Percentiles rank a stretch among this genome's conserved stretches.
These are phyloP conservation scores for Orbilia ellipsospora DNA, from an alignment of 2,329 filamentous ascomycete species.

Conservation along the genomic window DNA sequence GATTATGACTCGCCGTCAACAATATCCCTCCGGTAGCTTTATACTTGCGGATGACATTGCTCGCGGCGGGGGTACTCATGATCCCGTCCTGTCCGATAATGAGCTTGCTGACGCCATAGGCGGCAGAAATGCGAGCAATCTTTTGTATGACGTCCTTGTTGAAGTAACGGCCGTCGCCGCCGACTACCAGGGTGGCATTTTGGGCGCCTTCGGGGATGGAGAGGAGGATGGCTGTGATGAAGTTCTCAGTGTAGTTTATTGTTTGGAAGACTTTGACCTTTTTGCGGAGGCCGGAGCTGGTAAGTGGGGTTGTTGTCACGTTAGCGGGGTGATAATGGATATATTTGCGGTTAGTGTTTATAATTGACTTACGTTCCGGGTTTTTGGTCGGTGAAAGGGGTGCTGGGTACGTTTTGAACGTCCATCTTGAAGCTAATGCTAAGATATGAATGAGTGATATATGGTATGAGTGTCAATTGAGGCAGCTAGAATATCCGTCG, in stretches of 20 bases:
- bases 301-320: constrained; percentile 40
- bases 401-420: constrained; percentile 38
- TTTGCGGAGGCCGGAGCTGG: constrained; percentile 95
- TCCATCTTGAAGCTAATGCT: constrained; percentile 1
- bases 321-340: constrained; percentile 29
- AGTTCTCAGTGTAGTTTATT: constrained; percentile 93
- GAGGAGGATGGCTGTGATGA: constrained; percentile 90
- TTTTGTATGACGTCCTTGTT: constrained; percentile 96
- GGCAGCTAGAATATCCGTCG: no score
- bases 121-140: constrained; percentile 96
- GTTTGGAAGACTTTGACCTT: constrained; percentile 99
- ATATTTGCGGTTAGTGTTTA: neutral
- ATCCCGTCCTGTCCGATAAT: constrained; percentile 96
- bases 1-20: constrained; percentile 97
- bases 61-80: constrained; percentile 93
- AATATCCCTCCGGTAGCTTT: constrained; percentile 97
- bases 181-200: constrained; percentile 91
- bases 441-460: neutral
- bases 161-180: constrained; percentile 95
- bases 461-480: no score
- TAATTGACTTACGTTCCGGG: constrained; percentile 88
- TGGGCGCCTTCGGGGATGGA: constrained; percentile 95
- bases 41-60: constrained; percentile 92
- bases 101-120: constrained; percentile 98
- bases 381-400: constrained; percentile 79